Percentiles rank a stretch among this genome's conserved stretches.
phyloP scores from a whole-genome alignment of 1,284 basidiomycete genomes.

The Moesziomyces parantarcticus region DNA sequence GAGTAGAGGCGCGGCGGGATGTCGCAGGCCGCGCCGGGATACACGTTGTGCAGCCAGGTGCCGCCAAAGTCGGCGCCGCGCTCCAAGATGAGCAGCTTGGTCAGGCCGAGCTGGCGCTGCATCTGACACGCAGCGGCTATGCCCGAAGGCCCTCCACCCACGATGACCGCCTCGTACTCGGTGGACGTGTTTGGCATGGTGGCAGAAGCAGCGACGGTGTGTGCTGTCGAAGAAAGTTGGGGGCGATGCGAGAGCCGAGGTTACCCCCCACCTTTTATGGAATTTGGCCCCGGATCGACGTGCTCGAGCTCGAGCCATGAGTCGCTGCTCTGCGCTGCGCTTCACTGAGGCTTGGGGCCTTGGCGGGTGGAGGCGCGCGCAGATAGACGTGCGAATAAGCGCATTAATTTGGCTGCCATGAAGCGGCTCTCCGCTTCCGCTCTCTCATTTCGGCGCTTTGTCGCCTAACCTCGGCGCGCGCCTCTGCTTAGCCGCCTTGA shows the following conservation, averaged over 20 bases:
- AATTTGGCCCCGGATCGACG: no score
- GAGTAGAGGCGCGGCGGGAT: constrained; percentile 56
- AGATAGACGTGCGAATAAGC: background rate
- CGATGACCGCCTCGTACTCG: constrained; percentile 42
- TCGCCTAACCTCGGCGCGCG: no score
- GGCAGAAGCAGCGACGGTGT: background rate
- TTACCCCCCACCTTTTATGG: no score
- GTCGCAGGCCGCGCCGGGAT: constrained; percentile 52
- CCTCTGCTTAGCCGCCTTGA: no score
- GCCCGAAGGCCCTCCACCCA: constrained; percentile 44
- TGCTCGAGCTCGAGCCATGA: no score
- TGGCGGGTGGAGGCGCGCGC: no score
- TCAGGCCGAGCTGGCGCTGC: constrained; percentile 27
- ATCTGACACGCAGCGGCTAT: constrained; percentile 38
- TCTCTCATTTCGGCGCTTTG: no score
- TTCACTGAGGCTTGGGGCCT: no score
- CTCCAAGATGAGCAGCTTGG: constrained; percentile 40
- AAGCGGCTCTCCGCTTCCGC: no score
- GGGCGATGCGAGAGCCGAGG: no score
- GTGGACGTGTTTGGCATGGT: constrained; percentile 14
- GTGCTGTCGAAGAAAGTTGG: background rate
- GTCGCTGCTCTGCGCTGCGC: no score
- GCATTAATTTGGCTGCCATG: no score
- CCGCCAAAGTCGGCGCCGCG: constrained; percentile 33
- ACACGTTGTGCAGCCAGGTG: constrained; percentile 52